phyloP scores from a whole-genome alignment of 495 filamentous ascomycete species.

The Penicillium ucsense region DNA sequence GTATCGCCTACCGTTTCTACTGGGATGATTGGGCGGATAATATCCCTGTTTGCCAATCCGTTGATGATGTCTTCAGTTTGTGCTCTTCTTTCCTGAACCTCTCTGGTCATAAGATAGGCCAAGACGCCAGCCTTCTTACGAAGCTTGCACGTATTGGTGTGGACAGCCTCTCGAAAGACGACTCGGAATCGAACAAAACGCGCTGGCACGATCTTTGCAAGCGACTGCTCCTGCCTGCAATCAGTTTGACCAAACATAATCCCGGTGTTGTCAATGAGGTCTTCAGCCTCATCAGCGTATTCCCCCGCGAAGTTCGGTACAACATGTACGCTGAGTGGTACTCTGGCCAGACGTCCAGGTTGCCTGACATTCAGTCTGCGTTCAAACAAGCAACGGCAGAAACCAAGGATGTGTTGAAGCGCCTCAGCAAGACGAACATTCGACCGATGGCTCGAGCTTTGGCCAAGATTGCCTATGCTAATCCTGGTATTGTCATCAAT shows the following conservation, averaged over 20 bases:
- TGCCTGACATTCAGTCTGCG: constrained; percentile 68
- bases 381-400: constrained; percentile 67
- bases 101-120: constrained; percentile 78
- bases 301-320: constrained; percentile 68
- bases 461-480: constrained; percentile 77
- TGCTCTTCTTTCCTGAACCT: constrained; percentile 77
- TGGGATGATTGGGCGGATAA: constrained; percentile 97
- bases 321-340: constrained; percentile 91
- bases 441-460: constrained; percentile 72
- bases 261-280: constrained; percentile 75
- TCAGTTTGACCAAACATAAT: constrained; percentile 76
- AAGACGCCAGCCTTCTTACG: constrained; percentile 64
- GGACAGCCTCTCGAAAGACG: constrained; percentile 59
- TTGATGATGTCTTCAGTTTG: constrained; percentile 84
- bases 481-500: constrained; percentile 84
- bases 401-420: constrained; percentile 73
- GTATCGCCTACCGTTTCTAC: constrained; percentile 77
- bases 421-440: constrained; percentile 77
- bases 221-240: constrained; percentile 69
- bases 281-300: constrained; percentile 69
- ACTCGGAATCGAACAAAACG: constrained; percentile 52
- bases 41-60: constrained; percentile 76
- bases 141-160: constrained; percentile 76
- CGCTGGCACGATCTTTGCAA: constrained; percentile 78
- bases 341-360: constrained; percentile 60